A percentile compares a stretch with the other conserved stretches of the same genome.
Conservation (phyloP, 371 early-diverging fungal genomes). For the Batkoa obscura region DNA sequence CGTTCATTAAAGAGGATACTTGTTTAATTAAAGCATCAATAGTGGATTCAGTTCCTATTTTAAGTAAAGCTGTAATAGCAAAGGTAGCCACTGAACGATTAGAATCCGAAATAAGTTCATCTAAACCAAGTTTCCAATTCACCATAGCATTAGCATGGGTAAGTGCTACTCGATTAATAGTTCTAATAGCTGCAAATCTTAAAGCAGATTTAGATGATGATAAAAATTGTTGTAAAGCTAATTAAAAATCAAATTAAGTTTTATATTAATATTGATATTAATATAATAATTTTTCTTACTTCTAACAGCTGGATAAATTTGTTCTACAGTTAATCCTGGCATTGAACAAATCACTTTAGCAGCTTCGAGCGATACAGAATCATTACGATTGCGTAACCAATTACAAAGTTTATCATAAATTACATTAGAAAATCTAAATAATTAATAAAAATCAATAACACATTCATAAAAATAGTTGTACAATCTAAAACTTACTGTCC, state of each 20-base stretch:
- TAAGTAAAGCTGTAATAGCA: constrained; percentile 93
- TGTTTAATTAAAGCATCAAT: constrained; percentile 97
- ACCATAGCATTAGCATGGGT: constrained; percentile 74
- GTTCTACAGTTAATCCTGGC: constrained; percentile 56
- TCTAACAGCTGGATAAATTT: constrained; percentile 79
- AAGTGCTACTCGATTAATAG: constrained; percentile 77
- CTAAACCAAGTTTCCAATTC: constrained; percentile 94
- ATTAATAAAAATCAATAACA: neutral
- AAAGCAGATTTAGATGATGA: constrained; percentile 80
- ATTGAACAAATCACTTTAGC: constrained; percentile 90
- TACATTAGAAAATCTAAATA: neutral
- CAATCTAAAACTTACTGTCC: constrained; percentile 21
- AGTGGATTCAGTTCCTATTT: constrained; percentile 94
- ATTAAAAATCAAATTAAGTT: neutral
- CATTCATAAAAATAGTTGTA: no score
- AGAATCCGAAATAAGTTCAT: constrained; percentile 83
- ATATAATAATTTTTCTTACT: constrained; percentile 17
- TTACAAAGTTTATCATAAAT: constrained; percentile 48
- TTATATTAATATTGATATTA: neutral
- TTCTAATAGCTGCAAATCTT: constrained; percentile 92
- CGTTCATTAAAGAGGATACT: constrained; percentile 87
- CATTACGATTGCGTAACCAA: constrained; percentile 81
- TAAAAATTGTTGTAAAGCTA: constrained; percentile 78
- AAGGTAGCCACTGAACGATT: constrained; percentile 96
- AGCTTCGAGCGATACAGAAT: constrained; percentile 95